Base-by-base conservation (phyloP, 2,329 filamentous ascomycete species). In the Xylariaceae sp. region DNA sequence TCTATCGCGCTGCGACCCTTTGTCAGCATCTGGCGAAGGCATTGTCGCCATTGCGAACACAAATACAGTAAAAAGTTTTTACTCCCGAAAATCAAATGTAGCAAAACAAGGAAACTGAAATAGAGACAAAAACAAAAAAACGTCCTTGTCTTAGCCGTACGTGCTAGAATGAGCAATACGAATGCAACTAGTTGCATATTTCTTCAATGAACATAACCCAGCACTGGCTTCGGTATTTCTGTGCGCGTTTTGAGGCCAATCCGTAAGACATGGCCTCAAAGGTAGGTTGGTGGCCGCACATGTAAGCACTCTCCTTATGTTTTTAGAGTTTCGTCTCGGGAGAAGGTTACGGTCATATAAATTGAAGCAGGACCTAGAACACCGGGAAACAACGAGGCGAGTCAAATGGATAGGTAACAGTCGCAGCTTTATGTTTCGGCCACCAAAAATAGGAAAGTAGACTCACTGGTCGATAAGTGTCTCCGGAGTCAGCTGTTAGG, bases 1-100 rank as follows among this genome's bases (percentile, higher is more conserved):
- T 78, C 87, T 89, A 85, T 95, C 91, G 75, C 90, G 89, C 89
- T 93, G 80, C 49, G 67, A 63, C 55, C 50, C 53, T 65, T 23
- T 26, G 37, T 74, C 60, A 74, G 73, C 62, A 64, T 60, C 37
- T 64, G 52, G 53, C 39, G 40, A 50, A 49, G 55, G 47, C 52
- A 62, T 59, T 33, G 55, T 57, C 37, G 49, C 46, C 51, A 58
- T 59, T 49, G 48, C 50, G 64, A 46, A 23, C 6, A 6, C 8
- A 43, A 13, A 15, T 20, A 50, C 23, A 35, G 13, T 26, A 18
- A 29, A 7, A 15, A 26, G 18, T 37, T 23, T 6, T n/a, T 23
- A 11, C 10, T n/a, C n/a, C n/a, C n/a, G n/a, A n/a, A n/a, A n/a
- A n/a, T n/a, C n/a, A n/a, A n/a, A n/a, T n/a, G 36, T 36, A n/a